phyloP scores from a whole-genome alignment of 768 basidiomycete genomes.

The Crepidotus variabilis region DNA sequence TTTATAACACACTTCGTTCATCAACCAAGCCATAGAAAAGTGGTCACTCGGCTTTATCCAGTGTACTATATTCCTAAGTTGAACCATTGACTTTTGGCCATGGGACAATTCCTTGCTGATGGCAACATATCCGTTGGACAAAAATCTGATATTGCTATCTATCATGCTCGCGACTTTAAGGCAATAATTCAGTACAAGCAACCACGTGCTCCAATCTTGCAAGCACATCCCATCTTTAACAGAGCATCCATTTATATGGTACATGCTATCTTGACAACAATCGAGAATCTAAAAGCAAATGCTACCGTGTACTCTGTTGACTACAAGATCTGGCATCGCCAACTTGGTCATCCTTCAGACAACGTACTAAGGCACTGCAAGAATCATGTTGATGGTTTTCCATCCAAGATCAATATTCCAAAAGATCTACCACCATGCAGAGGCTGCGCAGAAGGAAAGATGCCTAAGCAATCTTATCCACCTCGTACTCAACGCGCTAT shows the following conservation, averaged over 20 bases:
- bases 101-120: not conserved
- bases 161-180: not conserved
- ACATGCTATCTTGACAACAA: not conserved
- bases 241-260: not conserved
- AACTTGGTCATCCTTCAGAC: not conserved
- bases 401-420: not conserved
- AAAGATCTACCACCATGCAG: not conserved
- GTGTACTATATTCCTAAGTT: not conserved
- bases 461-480: not conserved
- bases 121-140: not conserved
- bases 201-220: not conserved
- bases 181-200: too few species aligned
- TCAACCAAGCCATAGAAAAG: not conserved
- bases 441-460: not conserved
- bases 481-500: not conserved
- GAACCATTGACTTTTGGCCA: not conserved
- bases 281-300: not conserved
- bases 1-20: too few species aligned
- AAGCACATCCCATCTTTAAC: not conserved
- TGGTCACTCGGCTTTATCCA: not conserved
- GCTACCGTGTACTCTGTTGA: not conserved
- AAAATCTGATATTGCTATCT: not conserved
- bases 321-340: not conserved
- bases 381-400: not conserved
- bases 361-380: not conserved